These are phyloP conservation scores for Punica granatum DNA, from an alignment of 345 rosid species.

Conservation along the genomic window DNA sequence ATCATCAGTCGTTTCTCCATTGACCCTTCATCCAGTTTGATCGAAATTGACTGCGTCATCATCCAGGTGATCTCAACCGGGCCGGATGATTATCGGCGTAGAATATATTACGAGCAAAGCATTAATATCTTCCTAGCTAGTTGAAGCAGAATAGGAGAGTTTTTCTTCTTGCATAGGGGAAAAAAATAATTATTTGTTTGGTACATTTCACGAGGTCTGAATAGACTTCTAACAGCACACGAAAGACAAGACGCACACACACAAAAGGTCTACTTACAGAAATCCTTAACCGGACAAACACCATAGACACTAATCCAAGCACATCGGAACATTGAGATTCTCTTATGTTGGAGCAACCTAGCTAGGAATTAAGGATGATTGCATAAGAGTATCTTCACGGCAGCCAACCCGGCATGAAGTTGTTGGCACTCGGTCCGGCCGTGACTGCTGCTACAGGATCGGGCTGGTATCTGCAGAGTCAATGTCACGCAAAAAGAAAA, in stretches of 20 bases:
- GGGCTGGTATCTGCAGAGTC: conserved; percentile 36
- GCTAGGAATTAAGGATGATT: neutral
- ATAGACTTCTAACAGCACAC: neutral
- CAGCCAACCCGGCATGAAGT: conserved; percentile 85
- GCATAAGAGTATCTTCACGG: conserved; percentile 27
- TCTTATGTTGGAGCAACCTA: neutral
- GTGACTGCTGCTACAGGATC: neutral
- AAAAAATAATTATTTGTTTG: neutral
- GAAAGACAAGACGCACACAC: neutral
- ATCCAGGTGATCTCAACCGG: too few relatives aligned
- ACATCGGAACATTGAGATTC: neutral
- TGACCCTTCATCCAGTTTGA: too few relatives aligned
- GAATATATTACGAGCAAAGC: too few relatives aligned
- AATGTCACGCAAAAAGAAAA: neutral
- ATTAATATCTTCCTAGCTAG: too few relatives aligned
- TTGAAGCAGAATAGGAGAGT: too few relatives aligned
- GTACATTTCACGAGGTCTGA: neutral
- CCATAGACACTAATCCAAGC: neutral
- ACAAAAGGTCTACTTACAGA: conserved; percentile 6
- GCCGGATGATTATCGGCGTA: too few relatives aligned
- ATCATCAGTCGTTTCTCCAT: too few relatives aligned
- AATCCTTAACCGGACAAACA: neutral
- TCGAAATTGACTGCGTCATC: too few relatives aligned
- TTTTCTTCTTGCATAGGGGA: too few relatives aligned
- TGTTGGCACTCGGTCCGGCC: conserved; percentile 22